Conservation (phyloP, 2,329 filamentous ascomycete species). For the Fusarium sororula region DNA sequence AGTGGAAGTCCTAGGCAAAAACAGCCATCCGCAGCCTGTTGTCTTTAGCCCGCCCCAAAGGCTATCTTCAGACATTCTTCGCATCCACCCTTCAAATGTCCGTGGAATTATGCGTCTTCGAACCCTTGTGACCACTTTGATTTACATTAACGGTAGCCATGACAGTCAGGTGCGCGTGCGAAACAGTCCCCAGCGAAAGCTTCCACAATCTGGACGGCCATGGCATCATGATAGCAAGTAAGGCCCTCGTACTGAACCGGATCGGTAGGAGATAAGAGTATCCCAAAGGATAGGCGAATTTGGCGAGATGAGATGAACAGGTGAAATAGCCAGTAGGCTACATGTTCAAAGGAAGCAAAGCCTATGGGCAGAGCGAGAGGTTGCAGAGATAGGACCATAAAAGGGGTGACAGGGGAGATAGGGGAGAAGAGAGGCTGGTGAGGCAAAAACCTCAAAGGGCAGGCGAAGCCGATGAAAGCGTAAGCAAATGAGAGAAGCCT, state of each 20-base stretch:
- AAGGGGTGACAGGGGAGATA: not conserved
- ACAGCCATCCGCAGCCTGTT: not conserved
- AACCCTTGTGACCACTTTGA: not conserved
- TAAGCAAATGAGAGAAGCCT: not conserved
- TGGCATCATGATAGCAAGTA: not conserved
- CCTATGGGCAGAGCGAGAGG: not conserved
- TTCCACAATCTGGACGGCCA: not conserved
- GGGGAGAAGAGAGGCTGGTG: not conserved
- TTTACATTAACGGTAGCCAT: not conserved
- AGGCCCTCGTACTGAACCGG: not conserved
- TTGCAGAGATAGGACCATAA: not conserved
- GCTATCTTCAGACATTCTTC: not conserved
- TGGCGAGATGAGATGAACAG: not conserved
- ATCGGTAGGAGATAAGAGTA: not conserved
- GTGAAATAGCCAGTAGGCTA: not conserved
- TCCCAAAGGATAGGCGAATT: not conserved
- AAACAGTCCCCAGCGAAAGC: not conserved
- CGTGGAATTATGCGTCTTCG: not conserved
- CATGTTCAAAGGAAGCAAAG: not conserved
- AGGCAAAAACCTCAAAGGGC: not conserved
- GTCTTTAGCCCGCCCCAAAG: not conserved
- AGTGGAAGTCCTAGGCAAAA: not conserved
- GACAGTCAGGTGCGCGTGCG: accelerated
- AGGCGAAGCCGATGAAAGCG: no score
- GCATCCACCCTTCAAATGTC: not conserved